Evolutionary conservation across 2,329 filamentous ascomycete species (phyloP).

Genomic region (Plenodomus lindquistii): DNA sequence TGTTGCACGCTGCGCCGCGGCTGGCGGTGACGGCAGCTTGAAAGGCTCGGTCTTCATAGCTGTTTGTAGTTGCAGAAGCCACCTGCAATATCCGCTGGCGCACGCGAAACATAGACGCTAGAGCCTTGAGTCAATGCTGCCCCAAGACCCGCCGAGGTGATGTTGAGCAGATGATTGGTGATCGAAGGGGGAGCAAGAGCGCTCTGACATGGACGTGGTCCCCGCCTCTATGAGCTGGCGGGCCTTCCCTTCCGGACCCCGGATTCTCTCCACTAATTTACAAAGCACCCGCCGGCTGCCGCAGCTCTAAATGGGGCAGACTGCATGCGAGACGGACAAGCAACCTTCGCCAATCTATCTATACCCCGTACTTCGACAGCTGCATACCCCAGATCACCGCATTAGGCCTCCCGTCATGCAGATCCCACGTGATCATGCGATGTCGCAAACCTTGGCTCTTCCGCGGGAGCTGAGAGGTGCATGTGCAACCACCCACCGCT

Average conservation of each 20-base stretch:
- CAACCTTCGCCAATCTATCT: background rate
- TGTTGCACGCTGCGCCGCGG: background rate
- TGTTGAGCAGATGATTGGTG: background rate
- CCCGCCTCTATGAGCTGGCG: conserved; percentile 11
- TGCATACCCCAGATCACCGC: background rate
- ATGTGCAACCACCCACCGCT: conserved; percentile 16
- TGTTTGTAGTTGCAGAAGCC: conserved; percentile 17
- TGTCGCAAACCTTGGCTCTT: conserved; percentile 20
- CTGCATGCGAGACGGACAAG: background rate
- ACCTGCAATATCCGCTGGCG: conserved; percentile 13
- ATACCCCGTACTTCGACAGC: background rate
- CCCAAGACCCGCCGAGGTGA: conserved; percentile 1
- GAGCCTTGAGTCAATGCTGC: conserved; percentile 17
- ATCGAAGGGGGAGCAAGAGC: background rate
- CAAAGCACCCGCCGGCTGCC: conserved; percentile 1
- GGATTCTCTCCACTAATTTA: conserved; percentile 2
- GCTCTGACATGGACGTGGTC: background rate
- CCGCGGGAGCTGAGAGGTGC: conserved; percentile 15
- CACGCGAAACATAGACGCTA: conserved; percentile 6
- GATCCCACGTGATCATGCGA: conserved; percentile 36
- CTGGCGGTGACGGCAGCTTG: conserved; percentile 13
- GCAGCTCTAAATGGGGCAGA: background rate
- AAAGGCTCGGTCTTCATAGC: conserved; percentile 23
- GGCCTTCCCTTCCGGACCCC: conserved; percentile 13
- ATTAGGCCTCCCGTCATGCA: background rate